These are phyloP conservation scores for Penicillium verrucosum DNA, from an alignment of 2,329 filamentous ascomycete species.

Conservation along the genomic window DNA sequence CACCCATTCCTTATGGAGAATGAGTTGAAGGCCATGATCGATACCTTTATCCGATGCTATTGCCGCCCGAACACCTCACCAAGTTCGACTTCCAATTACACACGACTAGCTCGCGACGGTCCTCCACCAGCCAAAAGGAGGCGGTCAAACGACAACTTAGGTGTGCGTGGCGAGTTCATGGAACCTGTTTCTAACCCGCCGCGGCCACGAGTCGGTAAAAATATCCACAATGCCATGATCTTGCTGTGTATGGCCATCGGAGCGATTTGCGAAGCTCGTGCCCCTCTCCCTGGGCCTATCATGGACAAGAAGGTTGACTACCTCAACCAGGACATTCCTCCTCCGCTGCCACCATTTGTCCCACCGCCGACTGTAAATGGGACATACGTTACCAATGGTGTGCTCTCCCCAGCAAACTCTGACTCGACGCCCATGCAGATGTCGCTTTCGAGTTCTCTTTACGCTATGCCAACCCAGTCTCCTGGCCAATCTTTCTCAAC, in stretches of 20 bases:
- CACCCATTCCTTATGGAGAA: conserved; percentile 61
- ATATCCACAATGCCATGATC: conserved; percentile 76
- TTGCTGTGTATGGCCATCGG: conserved; percentile 81
- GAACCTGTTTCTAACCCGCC: conserved; percentile 3
- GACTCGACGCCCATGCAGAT: conserved; percentile 24
- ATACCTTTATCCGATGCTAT: conserved; percentile 50
- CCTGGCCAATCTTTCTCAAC: conserved; percentile 20
- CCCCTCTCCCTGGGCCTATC: conserved; percentile 54
- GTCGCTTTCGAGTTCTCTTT: conserved; percentile 23
- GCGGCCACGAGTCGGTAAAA: conserved; percentile 48
- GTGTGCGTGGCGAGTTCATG: conserved; percentile 22
- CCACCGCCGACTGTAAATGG: not conserved
- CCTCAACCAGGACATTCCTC: conserved; percentile 29
- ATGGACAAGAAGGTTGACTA: conserved; percentile 34
- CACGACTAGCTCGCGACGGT: conserved; percentile 18
- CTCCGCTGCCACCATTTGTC: conserved; percentile 12
- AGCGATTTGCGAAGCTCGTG: conserved; percentile 65
- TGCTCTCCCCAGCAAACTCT: conserved; percentile 29
- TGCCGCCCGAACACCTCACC: conserved; percentile 32
- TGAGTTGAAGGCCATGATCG: conserved; percentile 52
- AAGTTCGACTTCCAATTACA: not conserved
- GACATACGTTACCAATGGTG: conserved; percentile 15
- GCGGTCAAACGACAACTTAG: conserved; percentile 34
- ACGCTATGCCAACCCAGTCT: conserved; percentile 13
- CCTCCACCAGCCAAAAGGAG: conserved; percentile 38